These are phyloP conservation scores for Alternaria angustiovoidea DNA, from an alignment of 2,329 filamentous ascomycete genomes.

Conservation along the genomic window DNA sequence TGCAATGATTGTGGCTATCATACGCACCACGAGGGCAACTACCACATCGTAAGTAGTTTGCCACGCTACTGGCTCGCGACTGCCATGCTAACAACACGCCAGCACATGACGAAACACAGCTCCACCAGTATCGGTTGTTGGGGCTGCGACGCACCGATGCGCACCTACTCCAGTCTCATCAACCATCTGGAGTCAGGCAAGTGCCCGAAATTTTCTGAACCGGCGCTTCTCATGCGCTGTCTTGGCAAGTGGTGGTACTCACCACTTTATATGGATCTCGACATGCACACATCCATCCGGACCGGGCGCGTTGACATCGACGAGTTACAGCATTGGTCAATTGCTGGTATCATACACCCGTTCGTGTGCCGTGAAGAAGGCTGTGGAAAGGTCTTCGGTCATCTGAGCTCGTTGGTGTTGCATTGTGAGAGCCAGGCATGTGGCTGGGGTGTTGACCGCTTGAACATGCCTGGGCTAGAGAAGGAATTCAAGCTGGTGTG, in stretches of 20 bases:
- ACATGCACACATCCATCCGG: constrained; percentile 44
- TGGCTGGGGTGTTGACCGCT: constrained; percentile 33
- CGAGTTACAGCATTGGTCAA: constrained; percentile 34
- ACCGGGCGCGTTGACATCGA: constrained; percentile 30
- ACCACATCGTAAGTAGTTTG: constrained; percentile 29
- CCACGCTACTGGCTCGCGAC: background rate
- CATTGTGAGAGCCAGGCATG: constrained; percentile 43
- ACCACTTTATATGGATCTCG: constrained; percentile 46
- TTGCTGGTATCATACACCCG: constrained; percentile 34
- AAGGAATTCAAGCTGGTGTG: constrained; percentile 25
- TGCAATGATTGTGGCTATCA: constrained; percentile 33
- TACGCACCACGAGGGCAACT: constrained; percentile 33
- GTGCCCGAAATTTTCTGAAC: constrained; percentile 73
- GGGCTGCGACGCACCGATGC: constrained; percentile 34
- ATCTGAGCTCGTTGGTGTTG: constrained; percentile 37
- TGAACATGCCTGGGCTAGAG: constrained; percentile 36
- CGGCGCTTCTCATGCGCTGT: constrained; percentile 24
- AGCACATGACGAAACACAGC: constrained; percentile 44
- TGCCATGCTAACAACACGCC: constrained; percentile 5
- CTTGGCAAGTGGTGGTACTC: constrained; percentile 49
- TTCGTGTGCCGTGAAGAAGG: constrained; percentile 39
- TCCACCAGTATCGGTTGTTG: constrained; percentile 33
- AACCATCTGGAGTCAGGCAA: constrained; percentile 64
- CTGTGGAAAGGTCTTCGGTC: constrained; percentile 36
- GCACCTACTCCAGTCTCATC: constrained; percentile 38